These are phyloP conservation scores for Botryosphaeria agaves DNA, from an alignment of 2,329 filamentous ascomycete species.

Conservation along the genomic window DNA sequence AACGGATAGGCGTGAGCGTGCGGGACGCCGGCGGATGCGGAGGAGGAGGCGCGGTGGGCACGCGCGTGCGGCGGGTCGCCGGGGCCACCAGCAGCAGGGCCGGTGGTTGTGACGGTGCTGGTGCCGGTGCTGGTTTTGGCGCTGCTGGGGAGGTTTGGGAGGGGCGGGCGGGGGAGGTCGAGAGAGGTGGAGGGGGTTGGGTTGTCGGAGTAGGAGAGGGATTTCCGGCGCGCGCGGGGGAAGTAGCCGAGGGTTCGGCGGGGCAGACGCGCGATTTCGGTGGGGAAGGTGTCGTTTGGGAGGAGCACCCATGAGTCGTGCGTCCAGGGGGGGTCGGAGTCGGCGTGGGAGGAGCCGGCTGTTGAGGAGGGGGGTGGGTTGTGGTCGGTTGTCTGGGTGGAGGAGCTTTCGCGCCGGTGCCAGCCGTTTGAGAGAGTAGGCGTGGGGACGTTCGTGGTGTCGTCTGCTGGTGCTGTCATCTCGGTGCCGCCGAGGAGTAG, in stretches of 20 bases:
- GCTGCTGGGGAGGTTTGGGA: constrained; percentile 15
- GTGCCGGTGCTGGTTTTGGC: constrained; percentile 10
- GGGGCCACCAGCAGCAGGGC: too few species aligned
- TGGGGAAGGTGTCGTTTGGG: constrained; percentile 50
- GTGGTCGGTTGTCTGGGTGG: constrained; percentile 11
- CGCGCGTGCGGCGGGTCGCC: too few species aligned
- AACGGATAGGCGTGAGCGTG: constrained; percentile 16
- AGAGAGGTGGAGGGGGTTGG: constrained; percentile 51
- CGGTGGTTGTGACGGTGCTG: constrained; percentile 5
- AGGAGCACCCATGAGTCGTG: constrained; percentile 83
- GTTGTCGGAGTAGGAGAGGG: constrained; percentile 40
- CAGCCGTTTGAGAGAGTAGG: constrained; percentile 7
- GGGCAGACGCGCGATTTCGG: constrained; percentile 75
- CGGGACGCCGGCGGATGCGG: constrained; percentile 19
- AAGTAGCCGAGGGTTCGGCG: constrained; percentile 77
- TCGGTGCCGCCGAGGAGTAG: constrained; percentile 10
- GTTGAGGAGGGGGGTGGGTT: constrained; percentile 16
- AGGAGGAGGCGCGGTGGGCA: constrained; percentile 21
- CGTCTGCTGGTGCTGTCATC: constrained; percentile 7
- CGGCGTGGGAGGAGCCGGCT: constrained; percentile 20
- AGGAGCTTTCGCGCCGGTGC: constrained; percentile 1
- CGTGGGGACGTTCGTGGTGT: constrained; percentile 4
- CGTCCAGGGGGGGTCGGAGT: constrained; percentile 55
- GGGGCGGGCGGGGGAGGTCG: constrained; percentile 35
- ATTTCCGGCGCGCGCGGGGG: constrained; percentile 79